These are phyloP conservation scores for Biscogniauxia sp. DNA, from an alignment of 2,329 filamentous ascomycete species.

Conservation along the genomic window DNA sequence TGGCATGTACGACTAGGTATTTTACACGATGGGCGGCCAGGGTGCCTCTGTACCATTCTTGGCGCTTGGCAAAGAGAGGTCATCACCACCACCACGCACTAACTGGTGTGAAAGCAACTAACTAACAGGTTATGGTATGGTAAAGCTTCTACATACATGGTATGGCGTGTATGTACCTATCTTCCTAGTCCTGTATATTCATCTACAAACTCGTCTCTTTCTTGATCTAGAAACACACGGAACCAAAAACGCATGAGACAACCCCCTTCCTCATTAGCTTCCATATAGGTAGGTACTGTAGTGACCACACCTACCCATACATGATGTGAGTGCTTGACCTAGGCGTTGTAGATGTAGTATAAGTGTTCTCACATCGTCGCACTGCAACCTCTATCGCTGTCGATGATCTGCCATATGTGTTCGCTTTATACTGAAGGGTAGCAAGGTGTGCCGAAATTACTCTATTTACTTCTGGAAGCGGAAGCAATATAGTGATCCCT, in stretches of 20 bases:
- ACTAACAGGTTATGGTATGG: neutral
- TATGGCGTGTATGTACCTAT: neutral
- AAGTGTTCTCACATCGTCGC: neutral
- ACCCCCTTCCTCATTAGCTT: neutral
- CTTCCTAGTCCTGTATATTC: neutral
- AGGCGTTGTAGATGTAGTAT: neutral
- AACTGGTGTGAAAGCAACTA: neutral
- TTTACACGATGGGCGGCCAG: neutral
- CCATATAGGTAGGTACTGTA: no score
- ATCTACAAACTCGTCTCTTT: neutral
- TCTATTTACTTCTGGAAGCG: slow-evolving; percentile 15
- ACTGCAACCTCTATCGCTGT: slow-evolving; percentile 10
- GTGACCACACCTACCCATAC: neutral
- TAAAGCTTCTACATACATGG: neutral
- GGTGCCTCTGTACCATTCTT: neutral
- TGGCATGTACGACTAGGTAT: neutral
- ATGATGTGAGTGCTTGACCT: neutral
- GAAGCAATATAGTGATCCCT: slow-evolving; percentile 12
- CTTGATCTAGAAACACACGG: neutral
- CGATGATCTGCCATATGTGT: slow-evolving; percentile 3
- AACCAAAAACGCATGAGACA: neutral
- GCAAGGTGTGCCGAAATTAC: slow-evolving; percentile 14
- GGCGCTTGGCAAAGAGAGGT: neutral
- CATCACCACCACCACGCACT: neutral
- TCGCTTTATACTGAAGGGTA: slow-evolving; percentile 1